Conservation (phyloP, 2,329 filamentous ascomycete species). For the Colletotrichum acutatum region DNA sequence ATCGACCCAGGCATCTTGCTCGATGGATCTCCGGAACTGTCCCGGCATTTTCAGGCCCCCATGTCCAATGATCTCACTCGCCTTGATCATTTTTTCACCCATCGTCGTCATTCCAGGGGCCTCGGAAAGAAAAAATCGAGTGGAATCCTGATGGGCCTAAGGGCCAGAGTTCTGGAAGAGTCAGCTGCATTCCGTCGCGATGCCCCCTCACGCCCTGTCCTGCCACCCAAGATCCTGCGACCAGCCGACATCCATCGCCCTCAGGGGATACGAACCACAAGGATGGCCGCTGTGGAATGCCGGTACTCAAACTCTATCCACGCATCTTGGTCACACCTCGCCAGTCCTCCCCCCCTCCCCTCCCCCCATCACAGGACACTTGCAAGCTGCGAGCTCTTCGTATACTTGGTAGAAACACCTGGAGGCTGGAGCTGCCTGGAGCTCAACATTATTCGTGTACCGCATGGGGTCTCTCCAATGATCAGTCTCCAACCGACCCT, state of each 20-base stretch:
- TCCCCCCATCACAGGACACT: background rate
- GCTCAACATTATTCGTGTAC: constrained; percentile 2
- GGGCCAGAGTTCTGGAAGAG: constrained; percentile 26
- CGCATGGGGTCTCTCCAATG: background rate
- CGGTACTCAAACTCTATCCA: constrained; percentile 25
- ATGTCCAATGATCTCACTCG: constrained; percentile 5
- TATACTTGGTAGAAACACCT: background rate
- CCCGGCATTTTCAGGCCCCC: background rate
- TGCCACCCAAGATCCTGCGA: background rate
- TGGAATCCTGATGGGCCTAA: background rate
- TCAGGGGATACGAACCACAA: background rate
- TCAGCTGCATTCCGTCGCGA: constrained; percentile 19
- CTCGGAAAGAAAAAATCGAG: background rate
- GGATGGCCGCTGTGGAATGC: constrained; percentile 18
- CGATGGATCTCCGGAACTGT: constrained; percentile 10
- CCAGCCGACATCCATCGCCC: background rate
- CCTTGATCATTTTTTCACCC: background rate
- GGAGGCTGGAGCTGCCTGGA: background rate
- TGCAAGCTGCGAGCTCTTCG: background rate
- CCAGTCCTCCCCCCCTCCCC: background rate
- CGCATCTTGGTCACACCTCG: background rate
- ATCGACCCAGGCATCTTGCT: background rate
- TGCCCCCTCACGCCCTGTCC: constrained; percentile 9
- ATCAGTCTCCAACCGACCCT: background rate
- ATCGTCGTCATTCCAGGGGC: constrained; percentile 21